These are phyloP conservation scores for Crassisporium funariophilum DNA, from an alignment of 768 basidiomycete species.

Conservation along the genomic window DNA sequence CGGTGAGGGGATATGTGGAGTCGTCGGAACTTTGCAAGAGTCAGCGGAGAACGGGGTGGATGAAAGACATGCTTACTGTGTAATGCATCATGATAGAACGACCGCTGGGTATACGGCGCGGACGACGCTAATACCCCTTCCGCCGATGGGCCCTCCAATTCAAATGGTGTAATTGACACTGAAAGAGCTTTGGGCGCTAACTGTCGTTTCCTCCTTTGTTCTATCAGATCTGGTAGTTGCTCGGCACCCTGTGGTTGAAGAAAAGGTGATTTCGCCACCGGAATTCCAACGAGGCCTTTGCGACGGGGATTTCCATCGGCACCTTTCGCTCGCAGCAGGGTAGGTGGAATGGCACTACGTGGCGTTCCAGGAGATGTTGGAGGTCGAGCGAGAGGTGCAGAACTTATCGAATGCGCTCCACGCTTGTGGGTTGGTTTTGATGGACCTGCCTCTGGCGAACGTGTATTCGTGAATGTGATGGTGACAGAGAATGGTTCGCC, in stretches of 20 bases:
- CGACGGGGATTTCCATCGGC: conserved; percentile 38
- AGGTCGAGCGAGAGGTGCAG: conserved; percentile 77
- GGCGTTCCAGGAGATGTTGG: conserved; percentile 80
- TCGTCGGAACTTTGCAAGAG: conserved; percentile 29
- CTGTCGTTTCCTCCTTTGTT: conserved; percentile 54
- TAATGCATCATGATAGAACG: conserved; percentile 22
- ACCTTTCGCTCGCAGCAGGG: conserved; percentile 20
- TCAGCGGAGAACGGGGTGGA: conserved; percentile 5
- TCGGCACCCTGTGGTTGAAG: conserved; percentile 28
- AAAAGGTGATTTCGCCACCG: conserved; percentile 21
- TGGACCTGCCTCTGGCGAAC: conserved; percentile 48
- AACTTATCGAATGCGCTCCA: conserved; percentile 79
- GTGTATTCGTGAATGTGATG: conserved; percentile 86
- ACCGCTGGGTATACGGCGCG: conserved; percentile 30
- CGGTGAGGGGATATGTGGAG: conserved; percentile 43
- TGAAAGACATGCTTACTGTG: conserved; percentile 17
- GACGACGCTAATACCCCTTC: conserved; percentile 32
- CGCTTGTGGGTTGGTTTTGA: conserved; percentile 57
- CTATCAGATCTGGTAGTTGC: conserved; percentile 49
- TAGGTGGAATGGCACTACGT: conserved; percentile 29
- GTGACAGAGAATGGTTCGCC: conserved; percentile 86
- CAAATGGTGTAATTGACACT: conserved; percentile 57
- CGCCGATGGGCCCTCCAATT: conserved; percentile 40
- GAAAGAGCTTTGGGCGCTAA: conserved; percentile 63
- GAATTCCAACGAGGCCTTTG: conserved; percentile 64